phyloP scores from a whole-genome alignment of 1,139 yeast species.

The Yamadazyma diddensiae region DNA sequence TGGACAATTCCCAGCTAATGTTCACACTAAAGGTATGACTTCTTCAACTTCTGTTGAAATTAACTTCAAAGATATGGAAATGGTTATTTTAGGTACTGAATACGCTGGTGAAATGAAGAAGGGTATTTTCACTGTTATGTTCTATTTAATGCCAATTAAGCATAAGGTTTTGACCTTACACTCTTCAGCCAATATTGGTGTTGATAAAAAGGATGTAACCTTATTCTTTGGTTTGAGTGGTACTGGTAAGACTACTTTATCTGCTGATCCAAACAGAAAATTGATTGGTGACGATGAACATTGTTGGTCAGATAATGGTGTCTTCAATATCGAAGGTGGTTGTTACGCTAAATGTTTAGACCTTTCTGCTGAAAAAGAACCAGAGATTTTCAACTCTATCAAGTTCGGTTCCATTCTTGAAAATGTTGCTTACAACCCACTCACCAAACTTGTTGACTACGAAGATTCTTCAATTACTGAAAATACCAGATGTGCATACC shows the following conservation, averaged over 20 bases:
- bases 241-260: constrained; percentile 96
- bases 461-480: constrained; percentile 81
- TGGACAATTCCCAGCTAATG: constrained; percentile 98
- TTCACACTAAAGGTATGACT: constrained; percentile 96
- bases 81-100: constrained; percentile 98
- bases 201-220: constrained; percentile 72
- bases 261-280: constrained; percentile 93
- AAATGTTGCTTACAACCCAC: constrained; percentile 84
- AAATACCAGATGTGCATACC: constrained; percentile 98
- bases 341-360: constrained; percentile 98
- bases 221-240: constrained; percentile 96
- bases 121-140: constrained; percentile 98
- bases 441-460: constrained; percentile 82
- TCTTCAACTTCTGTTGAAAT: constrained; percentile 94
- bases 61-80: constrained; percentile 96
- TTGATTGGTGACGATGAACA: constrained; percentile 99
- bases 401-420: constrained; percentile 92
- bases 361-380: constrained; percentile 88
- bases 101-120: constrained; percentile 99
- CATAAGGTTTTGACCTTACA: constrained; percentile 91
- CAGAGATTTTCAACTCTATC: constrained; percentile 94
- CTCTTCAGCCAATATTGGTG: constrained; percentile 93
- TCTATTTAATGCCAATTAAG: constrained; percentile 95
- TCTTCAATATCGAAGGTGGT: constrained; percentile 99
- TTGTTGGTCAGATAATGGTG: constrained; percentile 99